These are phyloP conservation scores for Lichtheimia ramosa DNA, from an alignment of 371 early-diverging fungal genomes.

Conservation along the genomic window DNA sequence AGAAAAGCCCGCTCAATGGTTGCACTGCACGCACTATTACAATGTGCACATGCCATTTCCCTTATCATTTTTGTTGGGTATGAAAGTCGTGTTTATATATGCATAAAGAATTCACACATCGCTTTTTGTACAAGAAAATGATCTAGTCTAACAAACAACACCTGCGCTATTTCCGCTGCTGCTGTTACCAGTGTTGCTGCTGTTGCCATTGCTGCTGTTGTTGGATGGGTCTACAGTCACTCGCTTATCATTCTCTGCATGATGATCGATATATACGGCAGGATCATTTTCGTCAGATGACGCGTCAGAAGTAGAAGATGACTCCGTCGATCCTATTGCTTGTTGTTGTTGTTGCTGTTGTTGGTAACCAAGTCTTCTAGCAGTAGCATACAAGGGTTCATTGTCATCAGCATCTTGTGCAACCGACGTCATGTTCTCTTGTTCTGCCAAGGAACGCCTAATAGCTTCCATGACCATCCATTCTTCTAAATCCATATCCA, in stretches of 20 bases:
- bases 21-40: too few species aligned
- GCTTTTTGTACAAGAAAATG: too few species aligned
- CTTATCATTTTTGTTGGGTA: too few species aligned
- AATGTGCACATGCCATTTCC: too few species aligned
- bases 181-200: background rate
- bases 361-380: conserved; percentile 5
- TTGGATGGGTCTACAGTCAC: background rate
- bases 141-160: too few species aligned
- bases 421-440: conserved; percentile 38
- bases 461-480: conserved; percentile 92
- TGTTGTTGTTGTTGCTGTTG: conserved; percentile 8
- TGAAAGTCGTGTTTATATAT: too few species aligned
- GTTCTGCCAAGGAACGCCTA: conserved; percentile 68
- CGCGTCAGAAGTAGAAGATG: background rate
- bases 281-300: background rate
- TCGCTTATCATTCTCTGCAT: too few species aligned
- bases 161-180: too few species aligned
- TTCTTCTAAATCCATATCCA: conserved; percentile 86
- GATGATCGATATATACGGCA: too few species aligned
- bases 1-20: too few species aligned
- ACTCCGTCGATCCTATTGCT: background rate
- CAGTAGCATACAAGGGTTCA: conserved; percentile 5
- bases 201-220: conserved; percentile 1
- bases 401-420: conserved; percentile 8
- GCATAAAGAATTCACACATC: too few species aligned